phyloP scores from a whole-genome alignment of 225 moss, liverwort and hornwort genomes.

The Pleurozium schreberi region DNA sequence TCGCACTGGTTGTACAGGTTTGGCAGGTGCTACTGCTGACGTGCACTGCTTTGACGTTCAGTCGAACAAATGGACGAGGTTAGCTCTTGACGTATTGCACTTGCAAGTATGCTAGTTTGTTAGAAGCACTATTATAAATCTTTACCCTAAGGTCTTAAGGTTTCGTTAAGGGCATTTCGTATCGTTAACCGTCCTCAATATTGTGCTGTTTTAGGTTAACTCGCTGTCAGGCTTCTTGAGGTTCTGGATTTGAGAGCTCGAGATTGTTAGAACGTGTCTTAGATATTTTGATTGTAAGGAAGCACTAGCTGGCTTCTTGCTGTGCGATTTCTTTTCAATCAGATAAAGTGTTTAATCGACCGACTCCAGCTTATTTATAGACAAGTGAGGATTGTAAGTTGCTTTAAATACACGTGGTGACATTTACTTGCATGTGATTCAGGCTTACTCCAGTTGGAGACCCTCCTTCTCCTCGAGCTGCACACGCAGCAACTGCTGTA shows the following conservation, averaged over 20 bases:
- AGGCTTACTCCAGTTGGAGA: constrained; percentile 59
- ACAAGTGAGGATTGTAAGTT: background rate
- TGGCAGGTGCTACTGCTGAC: constrained; percentile 94
- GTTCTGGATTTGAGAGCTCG: background rate
- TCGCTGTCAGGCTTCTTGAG: background rate
- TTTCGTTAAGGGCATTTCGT: background rate
- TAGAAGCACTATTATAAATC: background rate
- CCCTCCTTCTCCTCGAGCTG: constrained; percentile 65
- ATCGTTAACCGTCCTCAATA: background rate
- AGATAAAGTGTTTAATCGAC: background rate
- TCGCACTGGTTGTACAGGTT: constrained; percentile 40
- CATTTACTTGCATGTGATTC: background rate
- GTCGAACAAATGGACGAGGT: constrained; percentile 83
- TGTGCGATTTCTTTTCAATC: background rate
- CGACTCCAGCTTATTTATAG: background rate
- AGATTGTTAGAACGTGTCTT: background rate
- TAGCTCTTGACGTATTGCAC: background rate
- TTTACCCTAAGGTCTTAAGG: background rate
- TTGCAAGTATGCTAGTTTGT: background rate
- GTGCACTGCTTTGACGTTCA: constrained; percentile 88
- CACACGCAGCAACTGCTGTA: constrained; percentile 59
- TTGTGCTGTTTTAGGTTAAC: background rate
- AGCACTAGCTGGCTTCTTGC: background rate
- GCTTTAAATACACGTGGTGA: background rate
- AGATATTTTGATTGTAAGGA: background rate